Percentiles rank a stretch among this genome's conserved stretches.
Evolutionary conservation across 805 yeast species (phyloP).

Genomic region (Hanseniaspora nectarophila): DNA sequence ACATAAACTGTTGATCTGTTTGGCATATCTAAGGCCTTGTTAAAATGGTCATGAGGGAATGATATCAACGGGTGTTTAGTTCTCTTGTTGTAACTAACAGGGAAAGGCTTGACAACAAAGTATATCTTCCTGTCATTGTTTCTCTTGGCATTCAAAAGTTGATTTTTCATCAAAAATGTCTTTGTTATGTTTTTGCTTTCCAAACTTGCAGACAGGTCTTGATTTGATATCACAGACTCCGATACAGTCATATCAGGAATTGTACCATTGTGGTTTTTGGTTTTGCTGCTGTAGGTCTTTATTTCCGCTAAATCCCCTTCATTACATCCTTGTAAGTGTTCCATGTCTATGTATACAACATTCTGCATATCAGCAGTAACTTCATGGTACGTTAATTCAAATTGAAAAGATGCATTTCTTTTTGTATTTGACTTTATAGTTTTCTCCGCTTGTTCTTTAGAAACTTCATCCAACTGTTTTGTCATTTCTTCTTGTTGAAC

Average conservation of each 20-base stretch:
- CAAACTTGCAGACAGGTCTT: neutral
- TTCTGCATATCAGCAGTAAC: conserved; percentile 42
- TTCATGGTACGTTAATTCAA: conserved; percentile 43
- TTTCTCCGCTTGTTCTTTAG: neutral
- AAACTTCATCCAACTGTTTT: neutral
- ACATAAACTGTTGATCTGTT: conserved; percentile 57
- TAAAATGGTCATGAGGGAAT: conserved; percentile 48
- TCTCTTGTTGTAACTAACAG: conserved; percentile 26
- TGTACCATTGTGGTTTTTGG: conserved; percentile 11
- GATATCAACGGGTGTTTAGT: conserved; percentile 38
- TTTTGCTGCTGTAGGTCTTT: conserved; percentile 33
- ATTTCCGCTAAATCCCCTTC: conserved; percentile 73
- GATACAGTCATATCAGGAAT: neutral
- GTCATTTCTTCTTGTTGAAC: neutral
- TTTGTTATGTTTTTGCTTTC: neutral
- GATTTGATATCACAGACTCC: neutral
- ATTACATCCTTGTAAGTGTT: conserved; percentile 47
- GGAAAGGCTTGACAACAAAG: conserved; percentile 34
- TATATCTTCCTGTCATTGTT: conserved; percentile 30
- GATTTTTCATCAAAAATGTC: neutral
- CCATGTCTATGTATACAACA: conserved; percentile 51
- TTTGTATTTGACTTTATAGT: neutral
- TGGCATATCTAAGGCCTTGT: conserved; percentile 48
- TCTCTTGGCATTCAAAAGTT: neutral
- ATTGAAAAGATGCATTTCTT: conserved; percentile 17